Evolutionary conservation across 768 basidiomycete genomes (phyloP).

Genomic region (Harrya chromipes): DNA sequence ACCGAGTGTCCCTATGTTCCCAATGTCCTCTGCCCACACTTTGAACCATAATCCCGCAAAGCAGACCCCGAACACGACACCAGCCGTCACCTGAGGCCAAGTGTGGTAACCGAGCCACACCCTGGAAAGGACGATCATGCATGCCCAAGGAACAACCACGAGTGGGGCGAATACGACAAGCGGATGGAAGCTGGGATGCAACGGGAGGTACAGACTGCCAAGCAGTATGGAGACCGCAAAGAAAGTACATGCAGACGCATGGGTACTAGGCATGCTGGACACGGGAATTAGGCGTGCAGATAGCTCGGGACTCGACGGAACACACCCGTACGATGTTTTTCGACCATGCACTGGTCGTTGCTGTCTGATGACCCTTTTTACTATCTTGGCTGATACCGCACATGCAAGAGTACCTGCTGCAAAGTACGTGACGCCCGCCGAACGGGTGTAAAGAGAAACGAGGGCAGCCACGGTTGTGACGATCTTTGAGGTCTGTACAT

Average conservation of each 20-base stretch:
- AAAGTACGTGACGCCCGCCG: slow-evolving; percentile 61
- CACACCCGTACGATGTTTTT: slow-evolving; percentile 69
- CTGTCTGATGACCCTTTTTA: slow-evolving; percentile 63
- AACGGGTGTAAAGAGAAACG: slow-evolving; percentile 57
- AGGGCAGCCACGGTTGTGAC: slow-evolving; percentile 51
- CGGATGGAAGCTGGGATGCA: slow-evolving; percentile 52
- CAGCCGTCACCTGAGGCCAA: slow-evolving; percentile 61
- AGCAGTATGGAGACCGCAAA: slow-evolving; percentile 60
- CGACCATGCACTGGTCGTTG: slow-evolving; percentile 49
- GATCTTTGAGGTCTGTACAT: slow-evolving; percentile 53
- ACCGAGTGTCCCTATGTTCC: slow-evolving; percentile 21
- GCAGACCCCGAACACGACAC: slow-evolving; percentile 50
- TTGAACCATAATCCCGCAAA: slow-evolving; percentile 57
- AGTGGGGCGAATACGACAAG: slow-evolving; percentile 36
- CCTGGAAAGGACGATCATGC: slow-evolving; percentile 56
- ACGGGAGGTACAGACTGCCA: slow-evolving; percentile 54
- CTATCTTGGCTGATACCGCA: slow-evolving; percentile 52
- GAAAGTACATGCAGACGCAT: slow-evolving; percentile 66
- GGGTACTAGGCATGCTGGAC: slow-evolving; percentile 79
- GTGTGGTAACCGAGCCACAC: slow-evolving; percentile 80
- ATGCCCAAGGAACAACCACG: slow-evolving; percentile 54
- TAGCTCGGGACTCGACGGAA: background rate
- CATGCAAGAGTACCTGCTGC: slow-evolving; percentile 55
- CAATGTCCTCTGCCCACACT: slow-evolving; percentile 44
- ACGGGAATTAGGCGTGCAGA: background rate